A percentile compares a stretch with the other conserved stretches of the same genome.
phyloP scores from a whole-genome alignment of 2,329 filamentous ascomycete genomes.

The Fusarium sp. region DNA sequence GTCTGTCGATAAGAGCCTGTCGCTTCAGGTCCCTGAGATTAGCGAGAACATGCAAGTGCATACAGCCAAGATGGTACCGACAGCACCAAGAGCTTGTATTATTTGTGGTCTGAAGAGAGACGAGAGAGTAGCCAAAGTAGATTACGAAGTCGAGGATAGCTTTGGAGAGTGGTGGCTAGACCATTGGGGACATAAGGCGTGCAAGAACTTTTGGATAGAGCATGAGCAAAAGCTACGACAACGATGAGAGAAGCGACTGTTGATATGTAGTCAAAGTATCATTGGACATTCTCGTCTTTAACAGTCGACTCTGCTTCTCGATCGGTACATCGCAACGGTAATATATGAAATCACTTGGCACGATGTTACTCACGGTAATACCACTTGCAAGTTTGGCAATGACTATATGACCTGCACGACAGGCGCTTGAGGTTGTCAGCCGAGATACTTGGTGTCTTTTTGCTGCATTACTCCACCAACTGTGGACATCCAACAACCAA shows the following conservation, averaged over 20 bases:
- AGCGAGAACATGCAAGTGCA: conserved; percentile 73
- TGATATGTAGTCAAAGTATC: not conserved
- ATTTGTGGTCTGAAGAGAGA: conserved; percentile 90
- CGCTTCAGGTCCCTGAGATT: conserved; percentile 74
- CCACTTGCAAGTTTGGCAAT: not conserved
- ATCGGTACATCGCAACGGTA: not conserved
- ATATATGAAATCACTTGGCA: not conserved
- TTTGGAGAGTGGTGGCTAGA: conserved; percentile 98
- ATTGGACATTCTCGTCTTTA: not conserved
- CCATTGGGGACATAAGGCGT: conserved; percentile 83
- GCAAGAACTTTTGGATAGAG: conserved; percentile 85
- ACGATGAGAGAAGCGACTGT: conserved; percentile 55
- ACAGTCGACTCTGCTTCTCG: not conserved
- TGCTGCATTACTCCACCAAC: conserved; percentile 18
- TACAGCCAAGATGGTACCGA: conserved; percentile 76
- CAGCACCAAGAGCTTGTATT: conserved; percentile 78
- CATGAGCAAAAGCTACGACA: conserved; percentile 76
- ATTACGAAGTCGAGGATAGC: conserved; percentile 82
- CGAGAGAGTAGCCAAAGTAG: conserved; percentile 80
- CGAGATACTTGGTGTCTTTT: conserved; percentile 12
- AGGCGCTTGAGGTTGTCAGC: conserved; percentile 1
- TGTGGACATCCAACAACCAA: conserved; percentile 18
- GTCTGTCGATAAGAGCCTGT: conserved; percentile 59
- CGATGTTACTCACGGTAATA: not conserved
- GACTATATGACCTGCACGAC: not conserved